phyloP scores from a whole-genome alignment of 495 filamentous ascomycete genomes.

The Trichoderma asperelloides region DNA sequence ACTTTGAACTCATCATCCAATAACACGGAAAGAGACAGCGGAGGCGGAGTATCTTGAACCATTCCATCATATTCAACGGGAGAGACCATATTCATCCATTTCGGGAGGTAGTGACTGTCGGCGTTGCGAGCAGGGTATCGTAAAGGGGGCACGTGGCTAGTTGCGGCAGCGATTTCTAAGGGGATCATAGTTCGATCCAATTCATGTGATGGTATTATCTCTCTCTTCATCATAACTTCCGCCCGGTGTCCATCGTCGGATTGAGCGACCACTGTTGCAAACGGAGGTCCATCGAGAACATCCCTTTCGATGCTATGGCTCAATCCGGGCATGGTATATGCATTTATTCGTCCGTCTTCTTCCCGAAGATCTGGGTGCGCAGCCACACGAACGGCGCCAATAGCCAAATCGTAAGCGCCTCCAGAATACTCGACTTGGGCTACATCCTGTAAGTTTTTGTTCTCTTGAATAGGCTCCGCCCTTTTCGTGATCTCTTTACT shows the following conservation, averaged over 20 bases:
- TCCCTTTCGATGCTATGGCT: background rate
- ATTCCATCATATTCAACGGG: background rate
- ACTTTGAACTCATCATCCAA: conserved; percentile 7
- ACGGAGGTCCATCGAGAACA: background rate
- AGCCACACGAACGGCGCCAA: conserved; percentile 5
- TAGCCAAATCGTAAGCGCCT: background rate
- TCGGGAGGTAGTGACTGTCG: background rate
- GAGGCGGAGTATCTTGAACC: conserved; percentile 8
- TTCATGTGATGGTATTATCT: background rate
- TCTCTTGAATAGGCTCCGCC: conserved; percentile 3
- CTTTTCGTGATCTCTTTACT: conserved; percentile 8
- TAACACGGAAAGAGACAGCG: conserved; percentile 8
- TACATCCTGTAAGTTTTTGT: conserved; percentile 6
- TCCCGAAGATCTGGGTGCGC: background rate
- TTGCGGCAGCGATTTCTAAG: conserved; percentile 1
- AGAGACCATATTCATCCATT: background rate
- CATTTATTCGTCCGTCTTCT: background rate
- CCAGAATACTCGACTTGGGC: conserved; percentile 1
- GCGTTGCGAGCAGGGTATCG: conserved; percentile 1
- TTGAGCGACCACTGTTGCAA: conserved; percentile 1
- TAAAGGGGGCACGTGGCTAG: background rate
- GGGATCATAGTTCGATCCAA: background rate
- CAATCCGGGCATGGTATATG: conserved; percentile 2
- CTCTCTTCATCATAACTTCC: background rate
- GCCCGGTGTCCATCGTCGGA: conserved; percentile 5